Evolutionary conservation across 2,329 filamentous ascomycete species (phyloP), one percentile per base, ranked within the genome.

Genomic region (Aureobasidium namibiae): DNA sequence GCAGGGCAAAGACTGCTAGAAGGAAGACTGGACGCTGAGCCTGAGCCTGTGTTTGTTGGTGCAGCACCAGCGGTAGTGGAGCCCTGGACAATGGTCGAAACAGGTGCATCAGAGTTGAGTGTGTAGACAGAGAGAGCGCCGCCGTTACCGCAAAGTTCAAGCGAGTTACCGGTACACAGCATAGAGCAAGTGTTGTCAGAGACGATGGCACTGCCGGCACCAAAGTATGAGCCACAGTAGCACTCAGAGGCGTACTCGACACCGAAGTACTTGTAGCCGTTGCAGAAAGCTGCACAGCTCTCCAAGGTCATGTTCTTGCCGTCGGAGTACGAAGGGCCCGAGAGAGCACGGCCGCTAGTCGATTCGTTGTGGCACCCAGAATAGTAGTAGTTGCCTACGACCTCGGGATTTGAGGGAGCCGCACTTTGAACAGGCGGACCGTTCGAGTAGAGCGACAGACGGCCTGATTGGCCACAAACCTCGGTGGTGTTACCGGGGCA

Each of bases 171-270:
- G 5, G 62, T 56, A 45, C 69, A 72, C 3, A 60, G 46, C 65
- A 67, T 68, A n/a, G 58, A 63, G 60, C 69, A 72, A 13, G 68
- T 63, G n/a, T 56, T 50, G 13, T 61, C 45, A 13, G 56, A 10
- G 1, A 64, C 61, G 7, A 64, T 49, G 1, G 41, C 63, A 23
- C 61, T 63, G 9, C 63, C 61, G n/a, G 58, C 45, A 7, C 42
- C 60, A 26, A 70, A 59, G 26, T 44, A 63, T 41, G 66, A 67
- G 4, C 68, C 68, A 36, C 67, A 66, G 50, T 66, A 73, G 60
- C 75, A 76, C 62, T 76, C 70, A 9, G 60, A 61, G 3, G 64
- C 66, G 57, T 71, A 74, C 61, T 75, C 72, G 24, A 72, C 64
- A 23, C 73, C 75, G 48, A 74, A 75, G 61, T 69, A 75, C 42